These are phyloP conservation scores for Hyaloperonospora arabidopsidis DNA, from an alignment of 352 stramenopile genomes.

Conservation along the genomic window DNA sequence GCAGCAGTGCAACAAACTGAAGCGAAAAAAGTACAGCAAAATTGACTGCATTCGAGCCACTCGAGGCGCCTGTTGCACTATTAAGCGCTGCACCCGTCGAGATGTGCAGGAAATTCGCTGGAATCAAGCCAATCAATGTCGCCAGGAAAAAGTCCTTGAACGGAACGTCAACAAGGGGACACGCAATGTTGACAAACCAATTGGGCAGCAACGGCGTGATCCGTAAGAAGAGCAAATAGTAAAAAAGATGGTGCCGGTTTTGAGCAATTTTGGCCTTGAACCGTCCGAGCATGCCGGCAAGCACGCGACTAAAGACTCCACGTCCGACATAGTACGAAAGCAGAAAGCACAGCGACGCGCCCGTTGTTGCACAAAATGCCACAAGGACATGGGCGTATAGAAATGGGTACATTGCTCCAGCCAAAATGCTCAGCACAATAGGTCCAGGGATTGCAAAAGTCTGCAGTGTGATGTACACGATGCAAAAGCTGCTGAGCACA, in stretches of 20 bases:
- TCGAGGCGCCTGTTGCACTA: constrained; percentile 42
- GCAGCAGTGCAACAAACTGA: constrained; percentile 78
- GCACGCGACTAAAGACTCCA: constrained; percentile 56
- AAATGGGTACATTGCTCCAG: constrained; percentile 84
- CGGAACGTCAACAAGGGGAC: constrained; percentile 71
- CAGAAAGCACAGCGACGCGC: constrained; percentile 78
- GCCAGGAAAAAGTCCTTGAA: constrained; percentile 83
- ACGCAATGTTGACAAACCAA: constrained; percentile 88
- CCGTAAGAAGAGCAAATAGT: constrained; percentile 85
- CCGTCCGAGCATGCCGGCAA: constrained; percentile 59
- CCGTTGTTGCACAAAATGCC: constrained; percentile 74
- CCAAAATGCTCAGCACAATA: constrained; percentile 82
- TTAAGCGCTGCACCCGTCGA: constrained; percentile 76
- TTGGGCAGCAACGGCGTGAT: constrained; percentile 84
- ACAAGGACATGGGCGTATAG: constrained; percentile 70
- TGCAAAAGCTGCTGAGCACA: constrained; percentile 71
- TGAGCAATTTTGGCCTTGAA: constrained; percentile 82
- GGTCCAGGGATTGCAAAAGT: constrained; percentile 84
- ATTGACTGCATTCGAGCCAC: constrained; percentile 67
- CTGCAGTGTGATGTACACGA: constrained; percentile 83
- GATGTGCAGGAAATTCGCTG: constrained; percentile 82
- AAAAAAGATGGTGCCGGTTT: constrained; percentile 81
- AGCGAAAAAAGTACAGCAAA: constrained; percentile 77
- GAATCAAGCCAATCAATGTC: constrained; percentile 72
- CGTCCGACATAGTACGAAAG: constrained; percentile 81